A percentile compares a stretch with the other conserved stretches of the same genome.
phyloP scores from a whole-genome alignment of 495 filamentous ascomycete species.

The Lindgomyces ingoldianus region DNA sequence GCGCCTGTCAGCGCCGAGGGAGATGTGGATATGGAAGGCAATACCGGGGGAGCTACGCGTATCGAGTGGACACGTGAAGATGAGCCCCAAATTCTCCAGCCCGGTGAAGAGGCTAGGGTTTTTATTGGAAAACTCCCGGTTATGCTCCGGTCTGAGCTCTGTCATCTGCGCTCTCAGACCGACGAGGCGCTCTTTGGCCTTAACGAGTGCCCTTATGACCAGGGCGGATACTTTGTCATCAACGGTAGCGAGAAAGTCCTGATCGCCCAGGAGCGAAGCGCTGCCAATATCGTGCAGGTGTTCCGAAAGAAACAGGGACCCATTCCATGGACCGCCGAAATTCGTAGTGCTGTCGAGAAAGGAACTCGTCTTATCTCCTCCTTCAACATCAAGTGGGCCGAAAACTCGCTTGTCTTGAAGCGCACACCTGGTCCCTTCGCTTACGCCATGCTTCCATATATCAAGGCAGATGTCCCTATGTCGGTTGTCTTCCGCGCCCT shows the following conservation, averaged over 20 bases:
- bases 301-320: slow-evolving; percentile 94
- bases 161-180: slow-evolving; percentile 75
- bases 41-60: slow-evolving; percentile 59
- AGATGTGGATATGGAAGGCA: slow-evolving; percentile 53
- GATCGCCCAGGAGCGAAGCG: slow-evolving; percentile 95
- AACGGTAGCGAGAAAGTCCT: slow-evolving; percentile 99
- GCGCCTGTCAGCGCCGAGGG: slow-evolving; percentile 60
- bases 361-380: slow-evolving; percentile 90
- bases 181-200: slow-evolving; percentile 80
- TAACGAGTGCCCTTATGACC: slow-evolving; percentile 97
- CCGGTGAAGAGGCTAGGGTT: slow-evolving; percentile 53
- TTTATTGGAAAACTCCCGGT: slow-evolving; percentile 94
- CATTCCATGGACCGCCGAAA: slow-evolving; percentile 90
- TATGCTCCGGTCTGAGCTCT: slow-evolving; percentile 96
- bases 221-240: slow-evolving; percentile 98
- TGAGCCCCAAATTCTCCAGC: slow-evolving; percentile 29
- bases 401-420: slow-evolving; percentile 75
- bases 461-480: slow-evolving; percentile 90
- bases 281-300: slow-evolving; percentile 97
- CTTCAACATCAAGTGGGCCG: slow-evolving; percentile 81
- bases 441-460: slow-evolving; percentile 84
- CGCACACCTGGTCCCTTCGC: slow-evolving; percentile 84
- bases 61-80: slow-evolving; percentile 59
- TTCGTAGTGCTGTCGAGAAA: slow-evolving; percentile 93
- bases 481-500: slow-evolving; percentile 93